These are phyloP conservation scores for Globisporangium barbulae DNA, from an alignment of 352 stramenopile genomes.

Conservation along the genomic window DNA sequence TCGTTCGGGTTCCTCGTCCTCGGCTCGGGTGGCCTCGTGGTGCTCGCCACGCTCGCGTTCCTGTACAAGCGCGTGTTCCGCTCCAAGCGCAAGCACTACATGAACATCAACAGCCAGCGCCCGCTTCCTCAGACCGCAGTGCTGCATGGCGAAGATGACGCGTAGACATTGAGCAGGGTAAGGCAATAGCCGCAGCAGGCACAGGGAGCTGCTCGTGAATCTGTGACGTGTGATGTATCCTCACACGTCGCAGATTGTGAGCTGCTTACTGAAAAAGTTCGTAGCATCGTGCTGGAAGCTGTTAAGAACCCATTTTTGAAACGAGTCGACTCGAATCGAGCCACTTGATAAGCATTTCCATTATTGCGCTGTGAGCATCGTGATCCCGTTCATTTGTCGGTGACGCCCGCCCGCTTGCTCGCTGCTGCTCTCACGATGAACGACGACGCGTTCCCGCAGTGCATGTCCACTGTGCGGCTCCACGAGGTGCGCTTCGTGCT, in stretches of 20 bases:
- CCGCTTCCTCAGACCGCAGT: not conserved
- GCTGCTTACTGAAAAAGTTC: no score
- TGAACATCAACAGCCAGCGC: conserved; percentile 58
- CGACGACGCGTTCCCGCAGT: conserved; percentile 51
- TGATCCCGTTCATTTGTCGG: no score
- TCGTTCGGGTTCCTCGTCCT: conserved; percentile 66
- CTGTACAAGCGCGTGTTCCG: conserved; percentile 75
- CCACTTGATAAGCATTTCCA: no score
- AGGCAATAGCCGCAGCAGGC: not conserved
- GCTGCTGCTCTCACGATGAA: conserved; percentile 20
- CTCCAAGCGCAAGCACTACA: conserved; percentile 53
- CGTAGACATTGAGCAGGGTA: not conserved
- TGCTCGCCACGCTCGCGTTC: conserved; percentile 53
- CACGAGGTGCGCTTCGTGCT: conserved; percentile 40
- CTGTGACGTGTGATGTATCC: no score
- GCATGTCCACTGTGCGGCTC: conserved; percentile 52
- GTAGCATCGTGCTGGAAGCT: no score
- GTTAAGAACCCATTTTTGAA: no score
- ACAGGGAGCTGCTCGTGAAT: not conserved
- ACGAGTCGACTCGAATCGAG: no score
- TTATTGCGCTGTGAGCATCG: no score
- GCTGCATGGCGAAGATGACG: conserved; percentile 2
- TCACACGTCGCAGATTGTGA: no score
- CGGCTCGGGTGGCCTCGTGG: conserved; percentile 53
- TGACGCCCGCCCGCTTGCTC: no score